These are phyloP conservation scores for Kwoniella dendrophila DNA, from an alignment of 768 basidiomycete genomes.

Conservation along the genomic window DNA sequence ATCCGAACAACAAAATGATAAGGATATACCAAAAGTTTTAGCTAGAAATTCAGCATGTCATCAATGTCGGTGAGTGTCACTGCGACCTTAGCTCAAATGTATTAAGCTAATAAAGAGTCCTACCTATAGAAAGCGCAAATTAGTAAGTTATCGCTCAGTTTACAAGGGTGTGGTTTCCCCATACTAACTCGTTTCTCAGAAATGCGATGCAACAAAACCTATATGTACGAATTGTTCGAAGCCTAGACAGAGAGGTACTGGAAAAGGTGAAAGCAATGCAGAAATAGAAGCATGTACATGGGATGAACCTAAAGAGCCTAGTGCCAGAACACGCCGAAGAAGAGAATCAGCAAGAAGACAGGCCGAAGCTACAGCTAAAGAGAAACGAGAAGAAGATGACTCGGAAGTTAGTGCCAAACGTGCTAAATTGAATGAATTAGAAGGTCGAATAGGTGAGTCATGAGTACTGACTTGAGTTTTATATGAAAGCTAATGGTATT, in stretches of 20 bases:
- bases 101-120: constrained; percentile 7
- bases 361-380: constrained; percentile 5
- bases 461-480: not conserved
- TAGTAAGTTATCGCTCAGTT: constrained; percentile 22
- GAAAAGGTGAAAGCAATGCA: not conserved
- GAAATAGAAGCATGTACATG: constrained; percentile 39
- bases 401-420: constrained; percentile 24
- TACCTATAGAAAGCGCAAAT: constrained; percentile 26
- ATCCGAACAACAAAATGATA: constrained; percentile 1
- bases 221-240: constrained; percentile 40
- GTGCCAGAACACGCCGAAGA: constrained; percentile 24
- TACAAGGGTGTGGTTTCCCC: not conserved
- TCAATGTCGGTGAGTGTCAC: constrained; percentile 40
- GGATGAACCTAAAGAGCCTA: constrained; percentile 38
- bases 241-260: constrained; percentile 23
- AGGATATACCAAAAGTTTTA: constrained; percentile 20
- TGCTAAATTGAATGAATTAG: constrained; percentile 30
- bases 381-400: constrained; percentile 8
- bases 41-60: constrained; percentile 45
- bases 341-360: constrained; percentile 15
- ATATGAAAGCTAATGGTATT: not conserved
- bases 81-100: not conserved
- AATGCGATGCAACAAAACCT: constrained; percentile 45
- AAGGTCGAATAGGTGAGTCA: constrained; percentile 31
- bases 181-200: constrained; percentile 18